Percentiles rank a stretch among this genome's conserved stretches.
Evolutionary conservation across 2,329 filamentous ascomycete species (phyloP).

Genomic region (Sclerotinia borealis): DNA sequence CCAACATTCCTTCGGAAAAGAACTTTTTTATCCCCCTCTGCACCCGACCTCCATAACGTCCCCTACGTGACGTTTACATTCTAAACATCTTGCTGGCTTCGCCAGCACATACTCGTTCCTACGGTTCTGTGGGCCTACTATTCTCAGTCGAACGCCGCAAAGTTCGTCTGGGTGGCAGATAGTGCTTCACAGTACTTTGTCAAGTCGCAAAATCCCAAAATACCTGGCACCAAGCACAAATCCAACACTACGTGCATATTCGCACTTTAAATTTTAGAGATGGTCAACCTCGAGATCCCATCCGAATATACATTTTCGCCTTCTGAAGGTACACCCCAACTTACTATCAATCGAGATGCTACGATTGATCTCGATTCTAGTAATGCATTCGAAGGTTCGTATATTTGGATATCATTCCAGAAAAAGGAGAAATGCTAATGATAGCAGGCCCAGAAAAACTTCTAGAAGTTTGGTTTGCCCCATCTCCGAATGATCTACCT

Average conservation of each 20-base stretch:
- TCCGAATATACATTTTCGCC: conserved; percentile 77
- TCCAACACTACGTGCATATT: conserved; percentile 22
- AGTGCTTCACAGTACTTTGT: conserved; percentile 75
- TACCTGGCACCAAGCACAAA: background rate
- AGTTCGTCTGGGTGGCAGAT: conserved; percentile 97
- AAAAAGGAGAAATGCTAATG: conserved; percentile 26
- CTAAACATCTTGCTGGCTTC: conserved; percentile 56
- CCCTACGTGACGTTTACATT: conserved; percentile 55
- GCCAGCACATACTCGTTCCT: conserved; percentile 64
- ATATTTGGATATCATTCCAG: background rate
- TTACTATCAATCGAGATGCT: conserved; percentile 96
- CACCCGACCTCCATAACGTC: conserved; percentile 88
- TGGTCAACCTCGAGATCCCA: conserved; percentile 79
- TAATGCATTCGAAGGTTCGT: conserved; percentile 87
- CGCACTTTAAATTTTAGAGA: conserved; percentile 45
- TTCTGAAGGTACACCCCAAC: conserved; percentile 75
- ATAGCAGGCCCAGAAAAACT: conserved; percentile 82
- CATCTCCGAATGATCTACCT: conserved; percentile 68
- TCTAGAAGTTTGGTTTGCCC: conserved; percentile 95
- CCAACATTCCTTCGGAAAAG: conserved; percentile 84
- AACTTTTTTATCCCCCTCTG: conserved; percentile 76
- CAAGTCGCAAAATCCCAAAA: conserved; percentile 9
- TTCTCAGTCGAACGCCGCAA: conserved; percentile 88
- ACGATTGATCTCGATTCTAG: conserved; percentile 87
- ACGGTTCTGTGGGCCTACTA: conserved; percentile 89